Evolutionary conservation across 1,139 yeast genomes (phyloP).

Genomic region (Suhomyces ambrosiae): DNA sequence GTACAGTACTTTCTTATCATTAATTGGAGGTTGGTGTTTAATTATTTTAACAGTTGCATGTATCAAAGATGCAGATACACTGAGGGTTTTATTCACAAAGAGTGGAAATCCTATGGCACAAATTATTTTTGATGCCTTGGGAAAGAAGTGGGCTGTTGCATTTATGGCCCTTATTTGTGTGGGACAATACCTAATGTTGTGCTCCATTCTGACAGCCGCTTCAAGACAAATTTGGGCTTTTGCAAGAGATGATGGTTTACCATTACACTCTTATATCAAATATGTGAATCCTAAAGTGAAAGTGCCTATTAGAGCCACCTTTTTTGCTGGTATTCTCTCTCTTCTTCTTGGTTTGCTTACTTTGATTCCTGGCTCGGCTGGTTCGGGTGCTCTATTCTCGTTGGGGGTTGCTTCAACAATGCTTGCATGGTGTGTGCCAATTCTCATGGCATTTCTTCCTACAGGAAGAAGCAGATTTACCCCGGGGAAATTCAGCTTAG

Average conservation of each 20-base stretch:
- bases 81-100: slow-evolving; percentile 37
- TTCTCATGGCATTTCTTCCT: slow-evolving; percentile 43
- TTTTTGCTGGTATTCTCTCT: slow-evolving; percentile 31
- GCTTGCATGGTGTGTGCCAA: slow-evolving; percentile 46
- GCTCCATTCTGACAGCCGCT: slow-evolving; percentile 52
- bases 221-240: slow-evolving; percentile 57
- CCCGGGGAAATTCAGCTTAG: slow-evolving; percentile 39
- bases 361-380: slow-evolving; percentile 34
- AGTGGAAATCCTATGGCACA: slow-evolving; percentile 67
- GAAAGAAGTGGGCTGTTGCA: slow-evolving; percentile 69
- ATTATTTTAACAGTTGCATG: slow-evolving; percentile 56
- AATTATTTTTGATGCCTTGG: slow-evolving; percentile 63
- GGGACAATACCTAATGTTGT: slow-evolving; percentile 70
- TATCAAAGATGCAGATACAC: slow-evolving; percentile 52
- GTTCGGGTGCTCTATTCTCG: slow-evolving; percentile 51
- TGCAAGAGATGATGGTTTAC: slow-evolving; percentile 49
- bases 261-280: slow-evolving; percentile 35
- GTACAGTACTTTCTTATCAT: slow-evolving; percentile 42
- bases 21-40: slow-evolving; percentile 61
- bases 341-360: slow-evolving; percentile 35
- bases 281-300: slow-evolving; percentile 27
- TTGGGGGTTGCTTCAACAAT: slow-evolving; percentile 51
- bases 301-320: slow-evolving; percentile 38
- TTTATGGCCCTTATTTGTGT: slow-evolving; percentile 61
- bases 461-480: slow-evolving; percentile 35